A percentile compares a stretch with the other conserved stretches of the same genome.
These are phyloP conservation scores for Salvia rosmarinus DNA, from an alignment of 257 asterid genomes.

Conservation along the genomic window DNA sequence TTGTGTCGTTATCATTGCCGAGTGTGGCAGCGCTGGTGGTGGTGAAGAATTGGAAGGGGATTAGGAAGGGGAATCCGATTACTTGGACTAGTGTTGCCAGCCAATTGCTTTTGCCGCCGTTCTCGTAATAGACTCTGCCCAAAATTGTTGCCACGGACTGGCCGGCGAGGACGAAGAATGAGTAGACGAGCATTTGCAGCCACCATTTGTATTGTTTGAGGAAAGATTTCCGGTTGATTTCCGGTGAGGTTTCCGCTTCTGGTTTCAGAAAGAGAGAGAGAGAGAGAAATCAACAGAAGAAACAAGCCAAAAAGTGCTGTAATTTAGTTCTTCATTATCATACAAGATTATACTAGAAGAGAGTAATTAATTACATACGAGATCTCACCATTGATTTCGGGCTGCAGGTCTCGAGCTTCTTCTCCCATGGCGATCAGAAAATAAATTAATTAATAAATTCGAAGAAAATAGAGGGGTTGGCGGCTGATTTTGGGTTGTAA, in stretches of 20 bases:
- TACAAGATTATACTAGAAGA: too few species aligned
- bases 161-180: constrained; percentile 53
- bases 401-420: constrained; percentile 35
- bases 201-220: constrained; percentile 57
- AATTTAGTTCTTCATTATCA: too few species aligned
- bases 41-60: constrained; percentile 58
- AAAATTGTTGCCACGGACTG: constrained; percentile 58
- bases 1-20: background rate
- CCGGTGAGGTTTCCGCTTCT: constrained; percentile 9
- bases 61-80: constrained; percentile 63
- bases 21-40: background rate
- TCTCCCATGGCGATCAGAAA: constrained; percentile 40
- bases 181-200: constrained; percentile 50
- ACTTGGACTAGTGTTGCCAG: constrained; percentile 62
- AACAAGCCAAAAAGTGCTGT: too few species aligned
- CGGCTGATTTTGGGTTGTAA: too few species aligned
- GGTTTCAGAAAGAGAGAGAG: background rate
- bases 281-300: background rate
- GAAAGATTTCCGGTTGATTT: constrained; percentile 1
- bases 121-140: constrained; percentile 67
- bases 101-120: constrained; percentile 79
- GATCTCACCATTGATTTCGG: constrained; percentile 29
- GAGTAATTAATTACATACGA: background rate
- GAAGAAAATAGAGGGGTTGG: too few species aligned
- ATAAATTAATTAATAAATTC: background rate